phyloP scores from a whole-genome alignment of 441 rosid genomes.

The Capsella rubella region DNA sequence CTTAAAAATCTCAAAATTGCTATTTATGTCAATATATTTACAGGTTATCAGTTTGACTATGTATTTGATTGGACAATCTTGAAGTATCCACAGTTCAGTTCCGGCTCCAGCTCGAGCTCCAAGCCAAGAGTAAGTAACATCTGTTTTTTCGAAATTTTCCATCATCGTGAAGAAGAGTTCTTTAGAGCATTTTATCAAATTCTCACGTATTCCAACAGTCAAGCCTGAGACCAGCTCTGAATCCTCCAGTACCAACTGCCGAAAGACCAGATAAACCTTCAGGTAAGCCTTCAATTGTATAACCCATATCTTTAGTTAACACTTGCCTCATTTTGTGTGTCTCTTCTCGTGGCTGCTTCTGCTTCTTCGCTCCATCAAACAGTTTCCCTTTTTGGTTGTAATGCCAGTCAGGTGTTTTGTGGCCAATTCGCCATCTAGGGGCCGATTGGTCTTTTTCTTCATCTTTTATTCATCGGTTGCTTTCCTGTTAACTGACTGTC shows the following conservation, averaged over 20 bases:
- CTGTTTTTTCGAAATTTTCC: slow-evolving; percentile 11
- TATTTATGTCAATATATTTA: slow-evolving; percentile 34
- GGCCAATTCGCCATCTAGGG: not conserved
- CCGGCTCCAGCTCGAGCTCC: slow-evolving; percentile 56
- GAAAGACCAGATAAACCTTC: slow-evolving; percentile 70
- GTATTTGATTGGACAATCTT: slow-evolving; percentile 97
- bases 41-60: slow-evolving; percentile 98
- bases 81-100: slow-evolving; percentile 86
- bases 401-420: not conserved
- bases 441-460: not conserved
- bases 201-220: slow-evolving; percentile 51
- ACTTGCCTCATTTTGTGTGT: not conserved
- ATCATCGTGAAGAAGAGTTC: slow-evolving; percentile 14
- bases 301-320: not conserved
- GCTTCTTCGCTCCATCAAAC: not conserved
- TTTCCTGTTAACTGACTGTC: not conserved
- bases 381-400: slow-evolving; percentile 8
- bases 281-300: slow-evolving; percentile 49
- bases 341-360: slow-evolving; percentile 14
- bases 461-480: not conserved
- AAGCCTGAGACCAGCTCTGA: slow-evolving; percentile 63
- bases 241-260: slow-evolving; percentile 69
- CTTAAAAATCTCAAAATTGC: not conserved
- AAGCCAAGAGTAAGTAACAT: slow-evolving; percentile 80
- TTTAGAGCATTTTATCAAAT: slow-evolving; percentile 22